Base-by-base conservation (phyloP, 805 yeast species). In the Ogataea naganishii region DNA sequence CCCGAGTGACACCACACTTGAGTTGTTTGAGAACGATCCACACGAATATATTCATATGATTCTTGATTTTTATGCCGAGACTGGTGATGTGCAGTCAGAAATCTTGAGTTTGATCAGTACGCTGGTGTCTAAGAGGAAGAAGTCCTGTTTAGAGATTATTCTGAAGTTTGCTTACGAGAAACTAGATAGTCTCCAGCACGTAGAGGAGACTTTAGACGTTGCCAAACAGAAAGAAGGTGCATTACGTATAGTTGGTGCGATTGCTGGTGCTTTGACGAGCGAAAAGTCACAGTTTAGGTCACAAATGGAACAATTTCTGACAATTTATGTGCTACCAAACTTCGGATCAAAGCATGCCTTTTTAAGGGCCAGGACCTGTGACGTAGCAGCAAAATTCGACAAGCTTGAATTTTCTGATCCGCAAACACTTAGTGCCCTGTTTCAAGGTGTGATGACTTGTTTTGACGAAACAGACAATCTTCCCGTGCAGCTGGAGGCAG, bases 1-100 rank as follows among this genome's bases (percentile, higher is more conserved):
- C 41, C 89, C 95, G 7, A 65, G 69, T 6, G 81, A 80, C 35
- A 75, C 72, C 4, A 73, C 75, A 15, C 59, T 88, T 35, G 94
- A 83, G 37, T 56, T 73, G 14, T 89, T 83, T 57, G 94, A 86
- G 37, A 73, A 71, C 38, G 96, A 89, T 48, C 97, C 97, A 7
- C 80, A 73, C 29, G 96, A 89, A 51, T 92, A 86, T 50, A 81
- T 92, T 38, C 88, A 83, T 54, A 66, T 79, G 41, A 73, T 74
- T 25, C 64, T 85, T 44, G 85, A 78, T 50, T 58, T 74, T 24
- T 53, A 79, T 41, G 92, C 80, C 31, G 75, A 66, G 23, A 46
- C 60, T 23, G 62, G 56, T 36, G 66, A 85, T 2, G 82, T 94
- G 6, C 94, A 85, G 49, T 62, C 72, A 26, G 94, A 95, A 2